Evolutionary conservation across 176 grass and related monocot species (phyloP), one percentile per base, ranked within the genome.

Genomic region (Lolium multiflorum): DNA sequence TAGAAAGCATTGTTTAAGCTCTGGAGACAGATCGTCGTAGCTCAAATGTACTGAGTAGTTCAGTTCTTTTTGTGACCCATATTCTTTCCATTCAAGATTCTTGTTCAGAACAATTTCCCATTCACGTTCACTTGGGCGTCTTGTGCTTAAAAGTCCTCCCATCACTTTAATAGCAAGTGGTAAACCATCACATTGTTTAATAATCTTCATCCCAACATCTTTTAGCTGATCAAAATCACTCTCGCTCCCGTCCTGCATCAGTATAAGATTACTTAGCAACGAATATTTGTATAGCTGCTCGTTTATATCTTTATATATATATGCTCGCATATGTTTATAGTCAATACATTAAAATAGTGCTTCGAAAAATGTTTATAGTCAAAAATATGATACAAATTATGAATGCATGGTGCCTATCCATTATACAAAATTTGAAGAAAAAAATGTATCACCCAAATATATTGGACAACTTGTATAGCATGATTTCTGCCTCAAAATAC

Each of bases 141-240:
- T 86, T 3, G 37, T 79, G 84, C 51, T 59, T 59, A 86, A 47
- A 43, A 71, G 68, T 44, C 68, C 68, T 44, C 68, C 68, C 68
- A 12, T 50, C 6, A 86, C 52, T 72, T 86, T 80, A 39, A 86
- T 38, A 9, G 84, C 84, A 49, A 86, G 76, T 17, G 84, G 76
- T 49, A 86, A 61, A 15, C 76, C 84, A 35, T 37, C 51, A 61
- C 84, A 86, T 11, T 59, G 59, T 11, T 12, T 12, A 4, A 80
- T 20, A 49, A 80, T 86, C 14, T 49, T 5, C 22, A 61, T 72
- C 38, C 76, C 84, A 2, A 61, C 11, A 13, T 47, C 41, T 62
- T 73, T 87, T 16, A 87, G 66, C 1, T 37, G 2, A 1, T 87
- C 59, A 54, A 66, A 44, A 18, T 44, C 15, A 71, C 68, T 12